Percentiles rank a stretch among this genome's conserved stretches.
Evolutionary conservation across 116 monocot species (phyloP).

Genomic region (Dioscorea cayenensis): DNA sequence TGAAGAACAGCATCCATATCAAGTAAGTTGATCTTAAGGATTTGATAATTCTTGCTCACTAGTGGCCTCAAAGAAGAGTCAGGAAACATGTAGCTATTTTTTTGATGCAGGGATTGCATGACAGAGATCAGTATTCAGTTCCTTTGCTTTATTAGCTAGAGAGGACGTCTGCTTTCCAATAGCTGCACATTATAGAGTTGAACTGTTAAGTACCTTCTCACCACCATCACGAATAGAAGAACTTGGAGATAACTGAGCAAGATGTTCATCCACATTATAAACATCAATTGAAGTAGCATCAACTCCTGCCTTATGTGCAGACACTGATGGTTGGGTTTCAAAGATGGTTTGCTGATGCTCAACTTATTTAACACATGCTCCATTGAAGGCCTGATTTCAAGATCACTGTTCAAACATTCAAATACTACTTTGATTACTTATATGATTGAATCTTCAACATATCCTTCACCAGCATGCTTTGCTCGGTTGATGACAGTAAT

Average conservation of each 20-base stretch:
- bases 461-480: too few relatives aligned
- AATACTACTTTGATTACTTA: too few relatives aligned
- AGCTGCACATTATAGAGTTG: neutral
- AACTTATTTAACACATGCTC: too few relatives aligned
- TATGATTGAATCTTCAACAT: too few relatives aligned
- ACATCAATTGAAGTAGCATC: constrained; percentile 1
- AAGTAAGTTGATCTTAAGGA: constrained; percentile 83
- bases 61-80: constrained; percentile 66
- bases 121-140: constrained; percentile 1
- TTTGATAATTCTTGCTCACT: constrained; percentile 49
- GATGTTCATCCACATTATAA: neutral
- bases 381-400: too few relatives aligned
- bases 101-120: neutral
- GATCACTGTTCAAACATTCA: too few relatives aligned
- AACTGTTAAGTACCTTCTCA: constrained; percentile 7
- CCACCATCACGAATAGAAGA: constrained; percentile 5
- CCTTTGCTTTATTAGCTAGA: constrained; percentile 6
- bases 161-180: constrained; percentile 5
- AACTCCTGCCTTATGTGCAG: constrained; percentile 1
- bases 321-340: constrained; percentile 1
- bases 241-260: constrained; percentile 8
- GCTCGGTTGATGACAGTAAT: too few relatives aligned
- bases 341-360: too few relatives aligned
- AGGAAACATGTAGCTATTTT: constrained; percentile 34
- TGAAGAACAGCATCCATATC: constrained; percentile 91